Evolutionary conservation across 495 filamentous ascomycete species (phyloP).

Genomic region (Oidiodendron maius): DNA sequence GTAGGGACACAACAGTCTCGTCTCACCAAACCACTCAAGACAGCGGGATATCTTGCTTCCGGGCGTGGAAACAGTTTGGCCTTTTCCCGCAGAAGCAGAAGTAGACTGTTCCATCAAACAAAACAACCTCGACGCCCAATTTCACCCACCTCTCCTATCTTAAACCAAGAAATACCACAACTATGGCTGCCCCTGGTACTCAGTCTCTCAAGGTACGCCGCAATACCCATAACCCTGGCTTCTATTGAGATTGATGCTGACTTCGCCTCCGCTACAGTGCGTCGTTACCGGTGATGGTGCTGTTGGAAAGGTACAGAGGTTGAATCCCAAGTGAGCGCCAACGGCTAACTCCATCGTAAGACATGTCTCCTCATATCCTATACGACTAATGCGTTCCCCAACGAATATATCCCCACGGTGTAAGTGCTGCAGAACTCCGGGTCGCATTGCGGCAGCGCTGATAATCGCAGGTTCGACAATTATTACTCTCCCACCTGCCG

Average conservation of each 20-base stretch:
- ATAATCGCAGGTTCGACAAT: slow-evolving; percentile 79
- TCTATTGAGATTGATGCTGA: slow-evolving; percentile 9
- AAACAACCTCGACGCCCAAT: no score
- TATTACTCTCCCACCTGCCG: no score
- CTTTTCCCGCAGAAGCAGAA: no score
- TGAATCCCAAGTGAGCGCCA: background rate
- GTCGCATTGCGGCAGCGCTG: slow-evolving; percentile 4
- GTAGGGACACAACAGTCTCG: no score
- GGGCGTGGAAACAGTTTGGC: no score
- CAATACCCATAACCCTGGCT: slow-evolving; percentile 3
- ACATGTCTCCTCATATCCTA: slow-evolving; percentile 99
- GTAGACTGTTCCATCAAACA: no score
- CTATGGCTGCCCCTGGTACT: slow-evolving; percentile 46
- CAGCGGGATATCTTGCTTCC: no score
- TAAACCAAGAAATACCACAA: no score
- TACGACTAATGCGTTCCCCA: slow-evolving; percentile 97
- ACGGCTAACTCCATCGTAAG: slow-evolving; percentile 36
- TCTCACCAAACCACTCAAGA: no score
- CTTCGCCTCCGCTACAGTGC: slow-evolving; percentile 39
- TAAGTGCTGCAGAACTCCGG: slow-evolving; percentile 46
- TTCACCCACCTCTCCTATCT: no score
- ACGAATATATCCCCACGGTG: slow-evolving; percentile 99
- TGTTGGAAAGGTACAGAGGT: slow-evolving; percentile 82
- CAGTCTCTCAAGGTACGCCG: slow-evolving; percentile 49
- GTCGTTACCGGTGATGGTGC: slow-evolving; percentile 99